phyloP scores from a whole-genome alignment of 805 yeast genomes.

The Metschnikowia arizonensis region DNA sequence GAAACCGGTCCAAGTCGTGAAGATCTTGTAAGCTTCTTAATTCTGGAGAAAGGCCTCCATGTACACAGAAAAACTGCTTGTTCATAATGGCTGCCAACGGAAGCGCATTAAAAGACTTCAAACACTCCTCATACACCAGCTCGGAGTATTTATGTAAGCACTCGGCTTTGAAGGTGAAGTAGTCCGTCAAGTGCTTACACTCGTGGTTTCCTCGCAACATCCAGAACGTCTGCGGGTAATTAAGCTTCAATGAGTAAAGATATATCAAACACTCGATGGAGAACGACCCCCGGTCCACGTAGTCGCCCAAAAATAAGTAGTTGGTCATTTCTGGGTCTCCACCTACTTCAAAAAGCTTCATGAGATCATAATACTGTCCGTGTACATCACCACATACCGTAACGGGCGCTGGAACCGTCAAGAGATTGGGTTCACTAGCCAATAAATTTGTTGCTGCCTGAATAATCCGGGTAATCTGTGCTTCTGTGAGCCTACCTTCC shows the following conservation, averaged over 20 bases:
- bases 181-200: constrained; percentile 86
- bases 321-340: constrained; percentile 78
- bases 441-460: constrained; percentile 60
- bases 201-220: constrained; percentile 93
- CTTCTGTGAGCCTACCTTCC: constrained; percentile 75
- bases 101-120: constrained; percentile 75
- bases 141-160: constrained; percentile 78
- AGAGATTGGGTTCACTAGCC: constrained; percentile 68
- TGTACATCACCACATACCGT: constrained; percentile 98
- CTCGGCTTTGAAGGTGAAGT: constrained; percentile 88
- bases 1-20: constrained; percentile 66
- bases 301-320: constrained; percentile 86
- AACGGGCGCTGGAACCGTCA: constrained; percentile 85
- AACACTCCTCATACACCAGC: constrained; percentile 64
- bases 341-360: constrained; percentile 89
- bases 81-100: constrained; percentile 94
- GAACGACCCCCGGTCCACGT: constrained; percentile 91
- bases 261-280: constrained; percentile 78
- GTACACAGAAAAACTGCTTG: constrained; percentile 91
- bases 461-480: constrained; percentile 68
- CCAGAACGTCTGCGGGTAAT: constrained; percentile 69
- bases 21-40: constrained; percentile 67
- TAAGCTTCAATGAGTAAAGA: constrained; percentile 73
- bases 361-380: constrained; percentile 87
- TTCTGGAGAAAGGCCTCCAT: constrained; percentile 93